A percentile compares a stretch with the other conserved stretches of the same genome.
Conservation (phyloP, 306 rosid genomes). For the Prunus armeniaca region DNA sequence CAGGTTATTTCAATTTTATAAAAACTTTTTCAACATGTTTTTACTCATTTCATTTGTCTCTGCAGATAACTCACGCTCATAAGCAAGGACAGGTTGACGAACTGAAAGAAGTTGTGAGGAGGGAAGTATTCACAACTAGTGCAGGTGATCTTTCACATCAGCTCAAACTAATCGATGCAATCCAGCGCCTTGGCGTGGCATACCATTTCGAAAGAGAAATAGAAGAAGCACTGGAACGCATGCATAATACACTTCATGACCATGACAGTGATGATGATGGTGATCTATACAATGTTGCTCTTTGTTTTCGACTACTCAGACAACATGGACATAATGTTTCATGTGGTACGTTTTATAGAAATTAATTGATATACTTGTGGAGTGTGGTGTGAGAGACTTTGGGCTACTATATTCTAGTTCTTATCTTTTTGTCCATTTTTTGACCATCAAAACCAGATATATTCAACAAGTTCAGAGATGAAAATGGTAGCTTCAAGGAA, state of each 20-base stretch:
- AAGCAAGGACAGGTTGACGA: background rate
- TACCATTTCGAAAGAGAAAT: slow-evolving; percentile 42
- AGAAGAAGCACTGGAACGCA: slow-evolving; percentile 14
- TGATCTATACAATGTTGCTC: slow-evolving; percentile 26
- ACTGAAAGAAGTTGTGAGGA: slow-evolving; percentile 33
- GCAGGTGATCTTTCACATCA: background rate
- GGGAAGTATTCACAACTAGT: background rate
- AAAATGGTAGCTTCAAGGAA: slow-evolving; percentile 1
- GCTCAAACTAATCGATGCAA: slow-evolving; percentile 23
- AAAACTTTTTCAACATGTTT: no score
- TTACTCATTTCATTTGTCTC: no score
- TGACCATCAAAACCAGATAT: background rate
- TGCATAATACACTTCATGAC: background rate
- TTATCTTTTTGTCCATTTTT: no score
- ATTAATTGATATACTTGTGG: no score
- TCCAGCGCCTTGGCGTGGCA: slow-evolving; percentile 31
- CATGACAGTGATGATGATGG: background rate
- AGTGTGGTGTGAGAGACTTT: no score
- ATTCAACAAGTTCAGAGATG: slow-evolving; percentile 26
- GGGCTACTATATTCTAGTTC: no score
- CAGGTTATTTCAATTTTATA: no score
- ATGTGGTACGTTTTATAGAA: slow-evolving; percentile 12
- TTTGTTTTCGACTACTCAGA: slow-evolving; percentile 33
- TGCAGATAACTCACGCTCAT: background rate
- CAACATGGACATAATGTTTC: slow-evolving; percentile 24